phyloP scores from a whole-genome alignment of 2,329 filamentous ascomycete species.

The Xylaria sp. region DNA sequence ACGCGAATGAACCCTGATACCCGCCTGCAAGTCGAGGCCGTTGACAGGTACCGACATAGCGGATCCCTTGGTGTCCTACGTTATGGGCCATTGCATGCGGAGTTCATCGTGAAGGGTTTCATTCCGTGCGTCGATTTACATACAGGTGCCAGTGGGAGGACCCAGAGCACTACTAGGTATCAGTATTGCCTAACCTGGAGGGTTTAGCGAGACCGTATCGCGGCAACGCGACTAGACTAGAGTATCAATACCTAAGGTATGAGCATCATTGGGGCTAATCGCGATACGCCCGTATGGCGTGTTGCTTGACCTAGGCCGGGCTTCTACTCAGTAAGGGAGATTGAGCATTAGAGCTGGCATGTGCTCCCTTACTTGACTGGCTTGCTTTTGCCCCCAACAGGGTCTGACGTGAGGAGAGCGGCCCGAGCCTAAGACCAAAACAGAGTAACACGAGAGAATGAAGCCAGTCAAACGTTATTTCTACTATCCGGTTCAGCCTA shows the following conservation, averaged over 20 bases:
- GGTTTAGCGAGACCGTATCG: constrained; percentile 3
- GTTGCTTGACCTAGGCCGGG: constrained; percentile 3
- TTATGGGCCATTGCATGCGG: constrained; percentile 7
- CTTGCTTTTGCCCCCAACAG: constrained; percentile 8
- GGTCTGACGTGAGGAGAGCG: constrained; percentile 23
- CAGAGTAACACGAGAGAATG: constrained; percentile 17
- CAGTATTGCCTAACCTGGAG: neutral
- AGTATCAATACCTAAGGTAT: constrained; percentile 5
- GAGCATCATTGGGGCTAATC: neutral
- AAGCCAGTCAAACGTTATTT: constrained; percentile 24
- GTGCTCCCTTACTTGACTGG: constrained; percentile 4
- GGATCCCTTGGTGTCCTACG: constrained; percentile 34
- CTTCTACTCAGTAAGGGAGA: constrained; percentile 3
- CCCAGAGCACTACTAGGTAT: neutral
- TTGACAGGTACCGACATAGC: constrained; percentile 44
- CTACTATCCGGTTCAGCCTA: constrained; percentile 37
- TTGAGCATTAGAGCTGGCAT: constrained; percentile 23
- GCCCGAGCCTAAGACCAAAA: constrained; percentile 26
- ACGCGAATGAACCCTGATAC: constrained; percentile 33
- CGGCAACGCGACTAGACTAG: neutral
- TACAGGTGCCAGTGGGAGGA: neutral
- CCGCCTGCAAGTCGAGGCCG: constrained; percentile 32
- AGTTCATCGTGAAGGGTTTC: constrained; percentile 8
- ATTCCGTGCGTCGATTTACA: neutral
- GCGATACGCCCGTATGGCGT: constrained; percentile 1